Evolutionary conservation across 2,329 filamentous ascomycete genomes (phyloP).

Genomic region (Bipolaris gigantea): DNA sequence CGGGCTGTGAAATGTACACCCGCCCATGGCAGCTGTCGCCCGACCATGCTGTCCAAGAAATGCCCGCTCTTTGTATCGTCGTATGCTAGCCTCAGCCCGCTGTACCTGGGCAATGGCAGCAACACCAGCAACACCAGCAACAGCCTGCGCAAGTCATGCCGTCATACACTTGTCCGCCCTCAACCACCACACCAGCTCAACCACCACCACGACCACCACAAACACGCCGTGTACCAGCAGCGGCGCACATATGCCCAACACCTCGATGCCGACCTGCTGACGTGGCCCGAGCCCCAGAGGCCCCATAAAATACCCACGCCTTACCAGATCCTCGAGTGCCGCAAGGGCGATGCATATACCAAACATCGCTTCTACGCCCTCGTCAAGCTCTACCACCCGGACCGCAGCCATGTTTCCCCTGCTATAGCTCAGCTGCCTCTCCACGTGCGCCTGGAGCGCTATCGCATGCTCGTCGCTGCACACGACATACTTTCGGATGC

Average conservation of each 20-base stretch:
- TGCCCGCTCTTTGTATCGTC: slow-evolving; percentile 19
- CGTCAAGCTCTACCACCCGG: slow-evolving; percentile 95
- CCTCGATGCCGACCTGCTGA: slow-evolving; percentile 26
- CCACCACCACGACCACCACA: background rate
- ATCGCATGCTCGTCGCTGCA: slow-evolving; percentile 83
- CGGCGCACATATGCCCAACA: slow-evolving; percentile 36
- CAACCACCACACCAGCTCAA: slow-evolving; percentile 3
- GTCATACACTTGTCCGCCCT: slow-evolving; percentile 36
- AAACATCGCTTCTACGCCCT: slow-evolving; percentile 87
- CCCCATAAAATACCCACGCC: slow-evolving; percentile 66
- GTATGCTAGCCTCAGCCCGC: slow-evolving; percentile 24
- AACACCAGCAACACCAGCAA: slow-evolving; percentile 27
- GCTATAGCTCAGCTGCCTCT: slow-evolving; percentile 55
- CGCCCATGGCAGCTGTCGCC: slow-evolving; percentile 21
- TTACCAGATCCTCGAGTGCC: slow-evolving; percentile 79
- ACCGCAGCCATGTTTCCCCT: slow-evolving; percentile 54
- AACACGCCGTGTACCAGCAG: background rate
- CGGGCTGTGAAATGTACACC: slow-evolving; percentile 25
- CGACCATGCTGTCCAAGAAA: slow-evolving; percentile 45
- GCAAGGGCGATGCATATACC: slow-evolving; percentile 68
- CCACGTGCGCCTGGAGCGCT: slow-evolving; percentile 76
- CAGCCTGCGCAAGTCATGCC: slow-evolving; percentile 44
- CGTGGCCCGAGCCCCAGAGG: slow-evolving; percentile 38
- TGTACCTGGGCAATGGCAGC: slow-evolving; percentile 19
- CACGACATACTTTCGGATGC: slow-evolving; percentile 87